Base-by-base conservation (phyloP, 2,329 filamentous ascomycete genomes). In the Coniochaeta sp. region DNA sequence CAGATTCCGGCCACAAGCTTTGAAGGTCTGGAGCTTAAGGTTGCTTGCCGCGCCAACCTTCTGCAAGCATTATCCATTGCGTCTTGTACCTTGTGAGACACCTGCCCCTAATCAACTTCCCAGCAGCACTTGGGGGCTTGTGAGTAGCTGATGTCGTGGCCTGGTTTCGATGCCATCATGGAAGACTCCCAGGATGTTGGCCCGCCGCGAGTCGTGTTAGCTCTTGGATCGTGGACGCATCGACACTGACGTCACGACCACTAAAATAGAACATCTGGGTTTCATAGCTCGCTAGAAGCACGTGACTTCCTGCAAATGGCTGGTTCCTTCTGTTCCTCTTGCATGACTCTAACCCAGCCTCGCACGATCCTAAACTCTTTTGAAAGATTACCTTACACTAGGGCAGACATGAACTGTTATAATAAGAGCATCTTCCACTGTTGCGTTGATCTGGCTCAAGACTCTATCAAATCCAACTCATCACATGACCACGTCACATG, bases 11-110 rank as follows among this genome's bases (percentile, higher is more conserved):
- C 22, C 26, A 34, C 4, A 3, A 17, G n/a, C 30, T 14, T 32
- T 26, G 55, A 52, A 28, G 16, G 32, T 19, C 19, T 58, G 28
- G 26, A 56, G 40, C 30, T 16, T 8, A 14, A 30, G 28, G 38
- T 60, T 56, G 64, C 54, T 38, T 61, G 63, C 58, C 58, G 50
- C 38, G 59, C 60, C 12, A 67, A 57, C 59, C 63, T 61, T 44
- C 63, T 32, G 50, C 64, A 62, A 58, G 57, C 63, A 62, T 64
- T 34, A 58, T 60, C 66, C 66, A 68, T 68, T 36, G 61, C 64
- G 60, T n/a, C 12, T 61, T 24, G 24, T 55, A 47, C 24, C 14
- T 36, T 40, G 40, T 54, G 28, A 38, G 30, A 30, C 36, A 12
- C 26, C 30, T 17, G 38, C 38, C 38, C 38, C 38, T n/a, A 4